Evolutionary conservation across 2,329 filamentous ascomycete genomes (phyloP).

Genomic region (Cadophora luteo-olivacea): DNA sequence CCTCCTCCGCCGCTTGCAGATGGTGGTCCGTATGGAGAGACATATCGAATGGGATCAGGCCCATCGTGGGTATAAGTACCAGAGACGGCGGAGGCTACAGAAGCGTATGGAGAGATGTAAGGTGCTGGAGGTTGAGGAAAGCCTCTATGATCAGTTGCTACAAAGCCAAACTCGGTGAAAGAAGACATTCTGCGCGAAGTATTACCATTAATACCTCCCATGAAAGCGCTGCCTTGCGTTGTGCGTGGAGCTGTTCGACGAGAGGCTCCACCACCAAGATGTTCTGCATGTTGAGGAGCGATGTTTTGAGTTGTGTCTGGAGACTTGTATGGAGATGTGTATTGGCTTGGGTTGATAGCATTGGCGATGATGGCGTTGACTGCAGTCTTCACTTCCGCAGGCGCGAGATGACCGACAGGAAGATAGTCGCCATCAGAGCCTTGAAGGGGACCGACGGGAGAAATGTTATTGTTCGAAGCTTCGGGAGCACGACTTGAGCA

Average conservation of each 20-base stretch:
- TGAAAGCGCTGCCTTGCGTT: too few relatives aligned
- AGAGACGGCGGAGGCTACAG: neutral
- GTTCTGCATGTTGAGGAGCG: too few relatives aligned
- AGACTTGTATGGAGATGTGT: neutral
- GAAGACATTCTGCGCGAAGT: neutral
- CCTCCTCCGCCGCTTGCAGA: neutral
- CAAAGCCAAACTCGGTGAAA: neutral
- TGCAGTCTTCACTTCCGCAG: neutral
- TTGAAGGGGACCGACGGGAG: neutral
- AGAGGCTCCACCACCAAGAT: too few relatives aligned
- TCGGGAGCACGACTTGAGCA: neutral
- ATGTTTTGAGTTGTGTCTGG: neutral
- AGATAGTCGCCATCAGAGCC: neutral
- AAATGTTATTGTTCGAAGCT: neutral
- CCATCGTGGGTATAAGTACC: neutral
- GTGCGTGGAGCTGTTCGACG: too few relatives aligned
- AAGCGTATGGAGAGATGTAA: slow-evolving; percentile 8
- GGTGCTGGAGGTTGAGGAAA: neutral
- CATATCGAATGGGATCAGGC: neutral
- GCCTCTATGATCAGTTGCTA: neutral
- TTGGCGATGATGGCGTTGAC: neutral
- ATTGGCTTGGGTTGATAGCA: neutral
- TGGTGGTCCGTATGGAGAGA: neutral
- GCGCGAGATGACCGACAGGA: neutral
- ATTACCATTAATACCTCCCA: neutral